Evolutionary conservation across 2,329 filamentous ascomycete species (phyloP).

Genomic region (Trichoderma atroviride): DNA sequence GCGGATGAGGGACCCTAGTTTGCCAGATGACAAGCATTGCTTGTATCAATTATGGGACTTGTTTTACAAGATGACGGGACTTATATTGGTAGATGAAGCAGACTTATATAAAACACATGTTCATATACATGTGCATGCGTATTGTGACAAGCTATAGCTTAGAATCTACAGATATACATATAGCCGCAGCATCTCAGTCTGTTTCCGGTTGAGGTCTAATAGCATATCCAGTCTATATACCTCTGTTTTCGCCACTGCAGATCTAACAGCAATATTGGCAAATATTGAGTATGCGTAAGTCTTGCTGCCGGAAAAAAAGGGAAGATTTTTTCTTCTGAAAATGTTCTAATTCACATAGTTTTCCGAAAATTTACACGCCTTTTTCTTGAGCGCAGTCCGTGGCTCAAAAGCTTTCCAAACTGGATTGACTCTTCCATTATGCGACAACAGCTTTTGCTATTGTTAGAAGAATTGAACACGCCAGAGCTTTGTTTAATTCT

Average conservation of each 20-base stretch:
- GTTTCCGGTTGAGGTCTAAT: too few species aligned
- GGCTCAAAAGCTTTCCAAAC: not conserved
- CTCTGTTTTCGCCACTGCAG: too few species aligned
- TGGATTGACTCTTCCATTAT: not conserved
- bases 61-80: not conserved
- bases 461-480: not conserved
- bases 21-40: not conserved
- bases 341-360: not conserved
- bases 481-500: not conserved
- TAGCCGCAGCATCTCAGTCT: too few species aligned
- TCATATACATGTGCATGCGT: too few species aligned
- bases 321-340: too few species aligned
- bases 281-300: not conserved
- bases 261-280: too few species aligned
- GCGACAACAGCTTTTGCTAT: not conserved
- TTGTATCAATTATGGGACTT: not conserved
- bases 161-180: too few species aligned
- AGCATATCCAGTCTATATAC: too few species aligned
- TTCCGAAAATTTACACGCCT: not conserved
- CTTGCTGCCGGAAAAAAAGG: too few species aligned
- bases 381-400: not conserved
- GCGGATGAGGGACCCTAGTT: not conserved
- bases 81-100: not conserved
- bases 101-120: not conserved
- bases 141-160: too few species aligned